Evolutionary conservation across 176 grass and related monocot genomes (phyloP).

Genomic region (Paspalum vaginatum): DNA sequence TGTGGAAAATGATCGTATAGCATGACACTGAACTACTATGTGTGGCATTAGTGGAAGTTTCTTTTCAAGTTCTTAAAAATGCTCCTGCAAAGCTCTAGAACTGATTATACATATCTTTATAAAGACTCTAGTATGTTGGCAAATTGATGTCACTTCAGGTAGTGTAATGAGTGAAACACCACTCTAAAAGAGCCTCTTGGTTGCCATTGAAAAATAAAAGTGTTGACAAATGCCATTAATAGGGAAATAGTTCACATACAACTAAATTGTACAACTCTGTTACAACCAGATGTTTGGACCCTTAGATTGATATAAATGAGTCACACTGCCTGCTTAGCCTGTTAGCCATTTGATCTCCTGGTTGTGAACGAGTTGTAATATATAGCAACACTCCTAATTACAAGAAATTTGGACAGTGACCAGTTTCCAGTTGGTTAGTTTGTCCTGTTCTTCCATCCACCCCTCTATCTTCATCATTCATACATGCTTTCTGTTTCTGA

Average conservation of each 20-base stretch:
- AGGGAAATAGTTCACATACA: not conserved
- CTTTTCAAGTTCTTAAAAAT: not conserved
- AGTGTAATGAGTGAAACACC: conserved; percentile 5
- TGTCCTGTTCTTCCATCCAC: not conserved
- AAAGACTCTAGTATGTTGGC: not conserved
- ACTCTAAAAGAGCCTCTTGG: conserved; percentile 3
- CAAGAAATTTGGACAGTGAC: not conserved
- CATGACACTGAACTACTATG: not conserved
- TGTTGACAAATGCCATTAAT: not conserved
- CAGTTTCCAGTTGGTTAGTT: too few relatives aligned
- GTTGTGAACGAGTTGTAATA: not conserved
- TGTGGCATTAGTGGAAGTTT: not conserved
- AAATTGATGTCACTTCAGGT: not conserved
- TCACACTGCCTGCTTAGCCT: too few relatives aligned
- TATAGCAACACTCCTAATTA: not conserved
- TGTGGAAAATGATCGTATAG: not conserved
- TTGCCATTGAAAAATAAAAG: not conserved
- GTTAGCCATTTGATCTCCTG: conserved; percentile 3
- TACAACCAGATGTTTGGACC: not conserved
- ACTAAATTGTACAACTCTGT: not conserved
- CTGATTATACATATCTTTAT: not conserved
- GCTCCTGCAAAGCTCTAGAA: conserved; percentile 6
- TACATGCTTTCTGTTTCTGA: not conserved
- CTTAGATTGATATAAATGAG: not conserved
- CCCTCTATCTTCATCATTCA: not conserved